Evolutionary conservation across 306 rosid genomes (phyloP), one percentile per base, ranked within the genome.

Genomic region (Senna siamea): DNA sequence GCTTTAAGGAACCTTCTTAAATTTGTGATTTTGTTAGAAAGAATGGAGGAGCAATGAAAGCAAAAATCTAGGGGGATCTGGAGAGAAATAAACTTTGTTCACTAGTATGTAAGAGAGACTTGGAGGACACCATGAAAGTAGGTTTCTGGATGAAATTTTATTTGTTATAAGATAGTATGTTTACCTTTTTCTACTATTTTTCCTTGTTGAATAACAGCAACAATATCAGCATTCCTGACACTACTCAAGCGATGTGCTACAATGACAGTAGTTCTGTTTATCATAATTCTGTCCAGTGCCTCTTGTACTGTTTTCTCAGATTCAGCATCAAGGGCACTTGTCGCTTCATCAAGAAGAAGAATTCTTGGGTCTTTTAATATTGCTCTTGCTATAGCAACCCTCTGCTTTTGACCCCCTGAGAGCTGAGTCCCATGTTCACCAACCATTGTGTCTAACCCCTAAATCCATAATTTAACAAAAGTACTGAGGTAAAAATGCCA

Each of bases 231-330:
- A 61, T 85, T 87, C 58, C 83, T 80, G 72, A 89, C 78, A 20
- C 89, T 89, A 74, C 87, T 84, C 54, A 89, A 80, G 46, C 96
- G 92, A 59, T 87, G 96, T 8, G 96, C 96, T 40, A 90, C 96
- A 74, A 90, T 50, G 9, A 90, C 80, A 15, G 92, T 90, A 34
- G 92, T 90, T 57, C 90, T 74, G 71, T 83, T 83, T 37, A 76
- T 64, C 94, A 89, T 89, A 70, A 87, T 79, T 66, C 83, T 80
- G 66, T 87, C 91, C 69, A 89, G 46, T 50, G 91, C 91, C 84
- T 89, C 89, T 57, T 89, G 94, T 15, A 89, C 94, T 18, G 82
- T 40, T 23, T 86, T 83, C 80, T 89, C 91, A 71, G 94, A 89
- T 79, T 89, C 89, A 35, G 89, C 85, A 76, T 88, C 93, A 58